Base-by-base conservation (phyloP, 805 yeast genomes). In the Yamadazyma olivae region DNA sequence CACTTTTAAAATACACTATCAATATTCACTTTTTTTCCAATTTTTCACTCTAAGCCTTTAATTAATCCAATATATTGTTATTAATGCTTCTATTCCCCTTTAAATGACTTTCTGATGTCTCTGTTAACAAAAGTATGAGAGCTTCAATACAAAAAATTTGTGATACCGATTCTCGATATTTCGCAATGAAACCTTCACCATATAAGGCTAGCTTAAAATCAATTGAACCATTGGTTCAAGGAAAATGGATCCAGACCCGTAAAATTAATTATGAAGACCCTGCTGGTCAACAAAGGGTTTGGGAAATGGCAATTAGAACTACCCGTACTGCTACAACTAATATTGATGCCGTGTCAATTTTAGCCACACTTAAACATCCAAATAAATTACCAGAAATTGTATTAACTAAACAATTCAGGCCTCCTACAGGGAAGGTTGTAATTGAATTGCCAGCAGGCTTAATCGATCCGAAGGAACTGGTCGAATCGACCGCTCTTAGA, bases 401-500 rank as follows among this genome's bases (percentile, higher is more conserved):
- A 6, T 64, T 93, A 13, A 91, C 87, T 54, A 87, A 86, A 54
- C 99, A 91, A 57, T 91, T 83, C 64, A 74, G 99, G 39, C 96
- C 98, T 1, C 98, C 99, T 1, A 84, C 83, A 3, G 82, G 74
- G 35, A 91, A 88, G 14, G 87, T 91, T 6, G 83, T 95, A 52
- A 79, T 91, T 43, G 99, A 91, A 59, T 74, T 90, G 56, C 99
- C 99, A 1, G 99, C 99, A 0, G 99, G 99, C 0, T 67, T 91
- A 44, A 75, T 93, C 27, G 99, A 91, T 57, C 87, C 90, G 1
- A 73, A 77, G 35, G 98, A 93, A 57, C 57, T 81, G 1, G 59
- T 87, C 18, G 89, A 80, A 45, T 60, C 75, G 4, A 88, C 96
- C 25, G 98, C 99, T 0, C 67, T 81, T 35, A 74, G 99, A 44